Base-by-base conservation (phyloP, 345 rosid genomes). In the Lenwebbia sp. region DNA sequence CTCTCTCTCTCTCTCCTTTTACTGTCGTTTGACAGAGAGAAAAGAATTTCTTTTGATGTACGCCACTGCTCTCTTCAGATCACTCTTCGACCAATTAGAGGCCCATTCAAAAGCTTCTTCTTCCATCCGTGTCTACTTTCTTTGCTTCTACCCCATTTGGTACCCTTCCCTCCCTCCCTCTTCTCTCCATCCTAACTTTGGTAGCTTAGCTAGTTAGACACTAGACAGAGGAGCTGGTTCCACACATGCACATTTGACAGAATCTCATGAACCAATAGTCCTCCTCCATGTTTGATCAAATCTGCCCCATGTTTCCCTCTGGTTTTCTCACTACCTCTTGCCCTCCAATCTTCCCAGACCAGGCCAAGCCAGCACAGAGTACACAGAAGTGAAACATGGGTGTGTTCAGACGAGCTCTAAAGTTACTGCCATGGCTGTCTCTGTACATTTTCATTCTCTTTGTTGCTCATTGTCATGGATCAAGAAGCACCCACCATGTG, bases 31-130 rank as follows among this genome's bases (percentile, higher is more conserved):
- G 78, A 70, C 47, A 83, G 84, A 28, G 84, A 30, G 13, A n/a
- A 28, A 78, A 22, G 12, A 49, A n/a, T 83, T 53, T 51, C 26
- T 53, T 51, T 53, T 83, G 26, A 19, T 26, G 26, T 33, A n/a
- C 47, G 57, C 30, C 15, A 30, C 54, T 50, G 33, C 7, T 55
- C 84, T 25, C 54, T 40, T 25, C 22, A 28, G 84, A 28, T 83
- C 60, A 19, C 74, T 25, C 74, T 83, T 28, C 56, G 54, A 76
- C 84, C 74, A 78, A 54, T 78, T 85, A 78, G 87, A 78, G 87
- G 78, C 87, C 75, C 25, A 85, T 85, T 76, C 87, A 85, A 78
- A 60, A 60, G 86, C 82, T 84, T 25, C 57, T 84, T 25, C 53
- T 62, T 85, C 56, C 49, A 33, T 65, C 84, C 44, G 53, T 82